Percentiles rank a stretch among this genome's conserved stretches.
Evolutionary conservation across 2,329 filamentous ascomycete species (phyloP).

Genomic region (Aspergillus terreus): DNA sequence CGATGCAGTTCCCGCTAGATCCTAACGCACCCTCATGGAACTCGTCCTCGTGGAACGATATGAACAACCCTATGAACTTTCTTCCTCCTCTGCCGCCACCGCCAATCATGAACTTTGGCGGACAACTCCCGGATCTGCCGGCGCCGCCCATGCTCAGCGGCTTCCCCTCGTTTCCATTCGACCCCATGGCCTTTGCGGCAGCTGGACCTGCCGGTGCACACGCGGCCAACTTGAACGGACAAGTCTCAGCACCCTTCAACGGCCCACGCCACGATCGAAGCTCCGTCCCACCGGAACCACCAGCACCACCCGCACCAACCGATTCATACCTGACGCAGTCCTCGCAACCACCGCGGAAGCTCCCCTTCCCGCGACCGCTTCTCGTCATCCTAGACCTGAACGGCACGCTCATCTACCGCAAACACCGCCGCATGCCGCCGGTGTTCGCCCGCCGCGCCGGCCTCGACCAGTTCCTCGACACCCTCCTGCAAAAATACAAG

Average conservation of each 20-base stretch:
- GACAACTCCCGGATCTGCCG: not conserved
- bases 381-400: slow-evolving; percentile 91
- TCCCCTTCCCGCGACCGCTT: slow-evolving; percentile 56
- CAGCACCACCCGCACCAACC: slow-evolving; percentile 54
- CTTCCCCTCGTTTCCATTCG: slow-evolving; percentile 5
- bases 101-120: slow-evolving; percentile 12
- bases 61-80: slow-evolving; percentile 4
- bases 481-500: slow-evolving; percentile 69
- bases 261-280: not conserved
- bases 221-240: not conserved
- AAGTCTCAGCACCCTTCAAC: not conserved
- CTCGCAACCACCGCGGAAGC: slow-evolving; percentile 38
- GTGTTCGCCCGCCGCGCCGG: slow-evolving; percentile 65
- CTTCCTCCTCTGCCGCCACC: slow-evolving; percentile 11
- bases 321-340: slow-evolving; percentile 59
- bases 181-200: slow-evolving; percentile 5
- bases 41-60: slow-evolving; percentile 10
- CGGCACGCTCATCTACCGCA: slow-evolving; percentile 78
- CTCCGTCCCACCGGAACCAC: slow-evolving; percentile 4
- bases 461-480: slow-evolving; percentile 65
- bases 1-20: slow-evolving; percentile 5
- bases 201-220: slow-evolving; percentile 1
- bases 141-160: slow-evolving; percentile 8
- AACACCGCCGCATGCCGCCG: slow-evolving; percentile 47
- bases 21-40: not conserved